Conservation (phyloP, 441 rosid genomes). For the Adansonia gregorii region DNA sequence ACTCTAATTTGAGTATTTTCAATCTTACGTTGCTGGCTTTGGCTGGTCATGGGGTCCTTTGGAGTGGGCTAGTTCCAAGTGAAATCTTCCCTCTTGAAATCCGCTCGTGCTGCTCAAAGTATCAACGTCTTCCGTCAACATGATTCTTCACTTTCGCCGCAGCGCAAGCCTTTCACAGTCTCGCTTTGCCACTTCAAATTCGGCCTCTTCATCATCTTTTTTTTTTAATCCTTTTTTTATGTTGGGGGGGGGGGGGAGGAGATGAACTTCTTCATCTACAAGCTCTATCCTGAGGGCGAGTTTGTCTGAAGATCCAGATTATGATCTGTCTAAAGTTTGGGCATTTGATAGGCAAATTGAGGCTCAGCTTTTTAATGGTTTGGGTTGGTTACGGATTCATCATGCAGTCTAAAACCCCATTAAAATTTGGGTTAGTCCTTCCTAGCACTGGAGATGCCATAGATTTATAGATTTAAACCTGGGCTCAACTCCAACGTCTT, state of each 20-base stretch:
- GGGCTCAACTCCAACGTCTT: background rate
- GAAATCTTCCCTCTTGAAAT: no score
- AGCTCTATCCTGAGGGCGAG: conserved; percentile 61
- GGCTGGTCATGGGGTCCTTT: no score
- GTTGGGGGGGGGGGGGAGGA: conserved; percentile 39
- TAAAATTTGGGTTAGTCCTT: background rate
- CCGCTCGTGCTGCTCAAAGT: conserved; percentile 52
- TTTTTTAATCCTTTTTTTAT: conserved; percentile 33
- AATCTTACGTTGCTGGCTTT: no score
- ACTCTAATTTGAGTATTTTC: no score
- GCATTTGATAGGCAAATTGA: background rate
- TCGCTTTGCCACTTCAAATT: conserved; percentile 85
- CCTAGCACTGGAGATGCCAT: background rate
- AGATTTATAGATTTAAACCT: background rate
- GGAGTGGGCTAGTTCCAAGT: no score
- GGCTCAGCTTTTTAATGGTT: background rate
- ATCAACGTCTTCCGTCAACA: conserved; percentile 73
- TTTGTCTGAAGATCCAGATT: background rate
- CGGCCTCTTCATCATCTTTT: conserved; percentile 76
- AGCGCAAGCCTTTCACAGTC: conserved; percentile 61
- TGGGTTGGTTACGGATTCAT: background rate
- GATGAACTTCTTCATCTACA: conserved; percentile 60
- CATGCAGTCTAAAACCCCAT: background rate
- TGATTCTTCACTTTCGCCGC: conserved; percentile 66
- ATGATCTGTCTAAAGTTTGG: background rate